Evolutionary conservation across 495 filamentous ascomycete genomes (phyloP).

Genomic region (Immersiella caudata): DNA sequence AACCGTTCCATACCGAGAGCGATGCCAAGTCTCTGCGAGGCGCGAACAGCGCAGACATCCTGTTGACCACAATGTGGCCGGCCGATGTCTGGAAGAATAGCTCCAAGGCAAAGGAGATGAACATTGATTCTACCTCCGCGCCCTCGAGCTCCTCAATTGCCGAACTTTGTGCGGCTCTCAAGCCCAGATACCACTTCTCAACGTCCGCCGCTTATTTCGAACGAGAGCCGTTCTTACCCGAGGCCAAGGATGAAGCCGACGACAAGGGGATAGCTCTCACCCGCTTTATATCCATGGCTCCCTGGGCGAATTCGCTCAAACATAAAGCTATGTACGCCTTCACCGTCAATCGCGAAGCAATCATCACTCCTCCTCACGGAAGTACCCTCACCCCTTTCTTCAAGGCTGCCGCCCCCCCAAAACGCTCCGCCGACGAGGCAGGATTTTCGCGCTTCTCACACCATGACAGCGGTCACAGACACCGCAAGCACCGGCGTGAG

Average conservation of each 20-base stretch:
- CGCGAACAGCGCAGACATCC: conserved; percentile 76
- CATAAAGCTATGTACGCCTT: conserved; percentile 93
- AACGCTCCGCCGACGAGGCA: conserved; percentile 61
- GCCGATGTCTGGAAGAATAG: conserved; percentile 62
- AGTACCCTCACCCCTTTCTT: conserved; percentile 72
- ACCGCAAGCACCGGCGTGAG: conserved; percentile 50
- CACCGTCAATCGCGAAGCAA: conserved; percentile 63
- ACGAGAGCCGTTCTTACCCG: conserved; percentile 88
- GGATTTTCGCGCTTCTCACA: conserved; percentile 70
- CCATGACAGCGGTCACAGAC: conserved; percentile 60
- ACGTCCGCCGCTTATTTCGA: conserved; percentile 71
- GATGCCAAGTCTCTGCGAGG: conserved; percentile 76
- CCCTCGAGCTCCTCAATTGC: conserved; percentile 57
- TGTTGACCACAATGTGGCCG: conserved; percentile 88
- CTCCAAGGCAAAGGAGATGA: conserved; percentile 44
- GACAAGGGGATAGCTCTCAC: conserved; percentile 63
- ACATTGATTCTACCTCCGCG: conserved; percentile 52
- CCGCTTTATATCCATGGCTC: conserved; percentile 84
- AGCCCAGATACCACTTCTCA: conserved; percentile 88
- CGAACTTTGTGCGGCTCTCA: conserved; percentile 73
- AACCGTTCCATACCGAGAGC: conserved; percentile 70
- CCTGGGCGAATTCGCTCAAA: conserved; percentile 70
- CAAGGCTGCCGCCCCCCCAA: conserved; percentile 42
- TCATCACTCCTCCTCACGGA: conserved; percentile 61
- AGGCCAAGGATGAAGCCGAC: conserved; percentile 30